Base-by-base conservation (phyloP, 805 yeast genomes). In the Millerozyma acaciae region DNA sequence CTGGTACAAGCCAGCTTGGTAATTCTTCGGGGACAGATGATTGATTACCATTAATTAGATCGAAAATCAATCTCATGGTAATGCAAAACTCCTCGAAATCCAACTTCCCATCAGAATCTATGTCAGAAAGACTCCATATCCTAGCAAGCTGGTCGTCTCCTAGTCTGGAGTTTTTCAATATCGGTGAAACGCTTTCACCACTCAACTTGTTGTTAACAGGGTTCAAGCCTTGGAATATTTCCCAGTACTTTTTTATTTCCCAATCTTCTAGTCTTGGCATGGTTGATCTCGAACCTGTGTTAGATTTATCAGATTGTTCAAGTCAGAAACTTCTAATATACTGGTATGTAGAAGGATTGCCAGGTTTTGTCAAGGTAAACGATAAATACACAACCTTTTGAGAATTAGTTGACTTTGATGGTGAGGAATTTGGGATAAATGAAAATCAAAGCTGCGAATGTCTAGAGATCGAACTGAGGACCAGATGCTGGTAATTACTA, bases 1-100 rank as follows among this genome's bases (percentile, higher is more conserved):
- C 81, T 1, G 99, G 98, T 39, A 93, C 75, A 39, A 93, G 74
- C 97, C 97, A 90, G 28, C 75, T 78, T 2, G 99, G 99, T 37
- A 93, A 68, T 30, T 71, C 70, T 16, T 64, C 57, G 1, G 98
- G 98, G 5, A 89, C 67, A 3, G 40, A 34, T 13, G 65, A 58
- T 12, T 69, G 47, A 28, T 60, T 65, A 12, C 89, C 86, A 57
- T 93, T 89, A 34, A 93, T 90, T 54, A 83, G 58, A 55, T 93
- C 98, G 54, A 88, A 93, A 28, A 90, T 85, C 35, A 93, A 71
- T 46, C 97, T 74, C 99, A 93, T 93, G 33, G 97, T 90, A 43
- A 93, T 86, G 53, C 97, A 93, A 59, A 93, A 93, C 63, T 93
- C 99, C 61, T 93, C 99, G 57, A 93, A 93, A 60, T 93, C 99